Base-by-base conservation (phyloP, 2,329 filamentous ascomycete species). In the Colletotrichum sp. region DNA sequence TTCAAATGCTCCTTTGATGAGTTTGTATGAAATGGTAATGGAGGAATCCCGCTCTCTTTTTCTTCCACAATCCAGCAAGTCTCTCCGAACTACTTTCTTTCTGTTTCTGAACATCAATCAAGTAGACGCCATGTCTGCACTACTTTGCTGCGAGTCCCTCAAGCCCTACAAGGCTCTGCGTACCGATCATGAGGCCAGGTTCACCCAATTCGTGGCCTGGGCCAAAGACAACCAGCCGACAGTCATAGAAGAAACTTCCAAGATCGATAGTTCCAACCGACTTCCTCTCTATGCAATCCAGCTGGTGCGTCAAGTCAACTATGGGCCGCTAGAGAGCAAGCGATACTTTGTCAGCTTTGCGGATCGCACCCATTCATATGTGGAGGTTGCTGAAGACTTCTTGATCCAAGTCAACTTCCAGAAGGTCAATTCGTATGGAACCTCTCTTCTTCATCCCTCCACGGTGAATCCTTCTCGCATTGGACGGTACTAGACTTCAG, bases 261-360 rank as follows among this genome's bases (percentile, higher is more conserved):
- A 65, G 38, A 36, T 58, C 30, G 73, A 76, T 13, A 3, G 66
- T 61, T 78, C 58, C 16, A 65, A 21, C 3, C 26, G 75, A 8
- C 62, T 66, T 10, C 68, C 79, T 3, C 60, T 75, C 1, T 83
- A 77, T 70, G 85, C 79, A 18, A 78, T 89, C 4, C 86, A 88
- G 78, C 78, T 88, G 5, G 85, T 88, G 26, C 81, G 80, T 4
- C 87, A 88, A 80, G 81, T 87, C 77, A 88, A 88, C 78, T 87
- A 81, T 73, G 87, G 87, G 2, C 79, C 86, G 4, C 79, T 86
- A 0, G 87, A 89, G 70, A 83, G 80, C 65, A 88, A 83, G 75
- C 78, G 85, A 34, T 89, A 88, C 78, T 88, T 88, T 68, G 77
- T 82, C 26, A 78, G 77, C 8, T 70, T 43, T 43, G n/a, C 62